Conservation (phyloP, 2,329 filamentous ascomycete species). For the Fusarium miscanthi region DNA sequence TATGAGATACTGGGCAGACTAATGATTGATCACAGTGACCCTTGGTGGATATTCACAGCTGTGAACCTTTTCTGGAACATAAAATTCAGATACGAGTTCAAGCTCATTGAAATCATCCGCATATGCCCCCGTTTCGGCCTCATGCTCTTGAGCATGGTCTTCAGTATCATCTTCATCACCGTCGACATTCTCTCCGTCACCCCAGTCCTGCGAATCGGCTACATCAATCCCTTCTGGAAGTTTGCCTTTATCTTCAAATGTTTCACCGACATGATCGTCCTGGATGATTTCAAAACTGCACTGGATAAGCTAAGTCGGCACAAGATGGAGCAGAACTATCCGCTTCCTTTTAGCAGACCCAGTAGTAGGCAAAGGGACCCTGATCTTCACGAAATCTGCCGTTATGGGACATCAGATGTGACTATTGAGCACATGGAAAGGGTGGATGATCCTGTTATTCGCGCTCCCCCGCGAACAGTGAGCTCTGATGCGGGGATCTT, state of each 20-base stretch:
- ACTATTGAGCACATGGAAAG: too few species aligned
- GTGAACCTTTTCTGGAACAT: conserved; percentile 71
- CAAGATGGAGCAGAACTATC: conserved; percentile 26
- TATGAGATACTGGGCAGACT: not conserved
- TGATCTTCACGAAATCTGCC: too few species aligned
- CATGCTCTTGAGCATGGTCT: conserved; percentile 68
- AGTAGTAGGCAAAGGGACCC: not conserved
- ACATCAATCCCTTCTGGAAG: conserved; percentile 37
- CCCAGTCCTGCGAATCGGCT: conserved; percentile 55
- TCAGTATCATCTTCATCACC: conserved; percentile 70
- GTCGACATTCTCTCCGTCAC: conserved; percentile 71
- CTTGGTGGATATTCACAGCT: conserved; percentile 75
- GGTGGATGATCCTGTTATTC: too few species aligned
- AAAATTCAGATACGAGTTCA: conserved; percentile 69
- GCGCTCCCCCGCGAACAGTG: too few species aligned
- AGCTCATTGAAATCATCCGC: conserved; percentile 65
- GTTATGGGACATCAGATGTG: too few species aligned
- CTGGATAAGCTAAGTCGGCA: conserved; percentile 50
- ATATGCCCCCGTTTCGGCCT: conserved; percentile 73
- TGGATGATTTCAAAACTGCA: conserved; percentile 75
- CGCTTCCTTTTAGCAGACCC: conserved; percentile 23
- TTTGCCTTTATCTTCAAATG: conserved; percentile 60
- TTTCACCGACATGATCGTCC: conserved; percentile 72
- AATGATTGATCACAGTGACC: conserved; percentile 57
- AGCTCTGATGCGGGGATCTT: too few species aligned